phyloP scores from a whole-genome alignment of 208 protist species.

The Acanthamoeba rhysodes region DNA sequence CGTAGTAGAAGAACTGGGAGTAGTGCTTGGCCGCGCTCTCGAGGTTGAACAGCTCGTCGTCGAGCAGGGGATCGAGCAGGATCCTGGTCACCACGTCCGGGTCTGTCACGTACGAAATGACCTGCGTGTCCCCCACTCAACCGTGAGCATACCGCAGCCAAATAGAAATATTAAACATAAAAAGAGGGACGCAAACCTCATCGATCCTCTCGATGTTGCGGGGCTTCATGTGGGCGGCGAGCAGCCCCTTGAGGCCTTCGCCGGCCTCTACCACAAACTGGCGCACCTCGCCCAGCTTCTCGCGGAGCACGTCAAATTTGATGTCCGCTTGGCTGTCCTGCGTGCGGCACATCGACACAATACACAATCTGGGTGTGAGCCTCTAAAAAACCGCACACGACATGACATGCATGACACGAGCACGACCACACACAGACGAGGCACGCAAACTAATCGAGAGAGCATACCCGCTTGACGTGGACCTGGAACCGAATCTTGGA shows the following conservation, averaged over 20 bases:
- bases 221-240: neutral
- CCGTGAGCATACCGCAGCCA: neutral
- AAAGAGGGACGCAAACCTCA: neutral
- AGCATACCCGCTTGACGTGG: neutral
- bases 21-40: constrained; percentile 16
- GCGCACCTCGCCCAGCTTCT: neutral
- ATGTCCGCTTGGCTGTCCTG: neutral
- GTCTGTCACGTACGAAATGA: constrained; percentile 18
- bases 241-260: constrained; percentile 2
- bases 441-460: neutral
- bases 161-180: no score
- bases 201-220: neutral
- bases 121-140: neutral
- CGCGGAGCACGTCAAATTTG: neutral
- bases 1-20: constrained; percentile 34
- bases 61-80: constrained; percentile 19
- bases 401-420: neutral
- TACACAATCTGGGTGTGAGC: no score
- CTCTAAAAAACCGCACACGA: neutral
- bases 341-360: neutral
- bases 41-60: constrained; percentile 3
- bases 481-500: neutral
- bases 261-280: neutral
- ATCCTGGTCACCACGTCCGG: neutral
- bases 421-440: neutral